Evolutionary conservation across 2,329 filamentous ascomycete genomes (phyloP), one percentile per base, ranked within the genome.

Genomic region (Sclerotinia borealis): DNA sequence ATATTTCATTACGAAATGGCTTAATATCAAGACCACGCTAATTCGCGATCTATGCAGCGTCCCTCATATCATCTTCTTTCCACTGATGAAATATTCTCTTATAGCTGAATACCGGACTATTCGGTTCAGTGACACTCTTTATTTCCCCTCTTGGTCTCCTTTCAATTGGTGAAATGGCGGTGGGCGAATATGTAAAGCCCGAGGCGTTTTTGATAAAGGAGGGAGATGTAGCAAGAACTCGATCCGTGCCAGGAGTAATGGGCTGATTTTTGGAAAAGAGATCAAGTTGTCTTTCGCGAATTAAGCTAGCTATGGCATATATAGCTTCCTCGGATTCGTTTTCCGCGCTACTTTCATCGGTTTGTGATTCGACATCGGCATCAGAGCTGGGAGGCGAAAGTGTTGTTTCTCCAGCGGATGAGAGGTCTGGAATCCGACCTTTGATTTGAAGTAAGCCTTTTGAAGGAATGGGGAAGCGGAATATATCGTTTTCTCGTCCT

Each of bases 291-390:
- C 58, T 61, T 11, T 63, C 43, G 10, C n/a, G 13, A 1, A 7
- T 56, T 4, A 27, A 55, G 4, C 27, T 55, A 22, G 48, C 55
- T 19, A 54, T 51, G n/a, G 13, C 39, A 25, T 58, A 34, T 25
- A 31, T 31, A 47, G 22, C 64, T 63, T 15, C 43, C 54, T 4
- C 45, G 3, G 52, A 17, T 13, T 71, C 69, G 4, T 54, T 60
- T 51, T 73, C 72, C 1, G 70, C 66, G 59, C 63, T 71, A 29
- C 69, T 72, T 37, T 70, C 71, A 61, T 74, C 71, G 7, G 71
- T 72, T 45, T 69, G 69, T 7, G 72, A 71, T 63, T 73, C 71
- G 22, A 71, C 60, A 41, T 73, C 70, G 29, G 68, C 71, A 37
- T 73, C 71, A 22, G 71, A 73, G 29, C 63, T 67, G 11, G 63